Evolutionary conservation across 78 protist species (phyloP).

Genomic region (Dictyostelium capitatum): DNA sequence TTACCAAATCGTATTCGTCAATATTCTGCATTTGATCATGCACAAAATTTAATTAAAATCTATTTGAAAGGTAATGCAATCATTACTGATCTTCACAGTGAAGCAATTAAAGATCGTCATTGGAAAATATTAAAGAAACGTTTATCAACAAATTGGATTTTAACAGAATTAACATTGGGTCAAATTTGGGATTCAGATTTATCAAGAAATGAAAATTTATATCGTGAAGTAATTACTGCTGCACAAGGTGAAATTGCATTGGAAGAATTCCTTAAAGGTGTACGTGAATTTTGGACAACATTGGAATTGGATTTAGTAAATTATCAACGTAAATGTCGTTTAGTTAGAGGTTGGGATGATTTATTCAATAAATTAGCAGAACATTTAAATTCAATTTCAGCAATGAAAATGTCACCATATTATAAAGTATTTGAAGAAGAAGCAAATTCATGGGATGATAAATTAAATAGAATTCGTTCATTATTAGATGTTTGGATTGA

Average conservation of each 20-base stretch:
- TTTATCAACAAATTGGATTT: slow-evolving; percentile 79
- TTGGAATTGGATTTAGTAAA: slow-evolving; percentile 91
- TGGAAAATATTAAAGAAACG: slow-evolving; percentile 89
- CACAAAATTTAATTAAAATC: slow-evolving; percentile 52
- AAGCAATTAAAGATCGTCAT: slow-evolving; percentile 93
- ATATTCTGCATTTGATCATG: slow-evolving; percentile 91
- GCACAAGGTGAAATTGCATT: slow-evolving; percentile 99
- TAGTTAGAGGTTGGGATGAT: slow-evolving; percentile 98
- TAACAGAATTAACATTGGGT: slow-evolving; percentile 91
- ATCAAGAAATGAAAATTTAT: slow-evolving; percentile 78
- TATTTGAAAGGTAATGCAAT: slow-evolving; percentile 85
- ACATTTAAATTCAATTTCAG: slow-evolving; percentile 77
- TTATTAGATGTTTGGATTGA: slow-evolving; percentile 95
- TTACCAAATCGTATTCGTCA: slow-evolving; percentile 89
- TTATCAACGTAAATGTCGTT: slow-evolving; percentile 86
- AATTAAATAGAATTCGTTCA: slow-evolving; percentile 84
- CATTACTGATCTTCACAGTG: slow-evolving; percentile 89
- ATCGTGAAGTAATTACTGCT: slow-evolving; percentile 90
- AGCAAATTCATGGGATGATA: slow-evolving; percentile 94
- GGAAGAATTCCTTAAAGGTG: slow-evolving; percentile 94
- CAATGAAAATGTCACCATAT: slow-evolving; percentile 97
- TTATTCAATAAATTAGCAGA: slow-evolving; percentile 89
- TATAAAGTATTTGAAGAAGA: slow-evolving; percentile 95
- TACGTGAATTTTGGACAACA: slow-evolving; percentile 93
- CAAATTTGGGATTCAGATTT: slow-evolving; percentile 91